These are phyloP conservation scores for Thalassiosira allenii DNA, from an alignment of 352 stramenopile genomes.

Conservation along the genomic window DNA sequence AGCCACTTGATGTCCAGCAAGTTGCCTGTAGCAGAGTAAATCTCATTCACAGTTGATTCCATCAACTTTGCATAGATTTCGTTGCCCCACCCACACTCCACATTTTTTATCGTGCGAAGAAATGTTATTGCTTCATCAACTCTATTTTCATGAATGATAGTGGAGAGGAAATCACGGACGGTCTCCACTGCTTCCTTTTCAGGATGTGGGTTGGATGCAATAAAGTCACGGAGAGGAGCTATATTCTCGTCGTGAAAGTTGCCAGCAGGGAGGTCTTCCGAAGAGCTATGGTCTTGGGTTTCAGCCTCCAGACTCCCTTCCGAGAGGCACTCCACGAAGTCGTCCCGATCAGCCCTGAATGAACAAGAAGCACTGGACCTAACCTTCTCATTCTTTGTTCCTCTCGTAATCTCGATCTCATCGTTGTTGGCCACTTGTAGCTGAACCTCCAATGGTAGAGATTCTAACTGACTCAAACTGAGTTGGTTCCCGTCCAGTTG, in stretches of 20 bases:
- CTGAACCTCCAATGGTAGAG: conserved; percentile 76
- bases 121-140: conserved; percentile 56
- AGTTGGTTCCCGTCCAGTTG: conserved; percentile 28
- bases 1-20: conserved; percentile 49
- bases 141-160: conserved; percentile 46
- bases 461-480: conserved; percentile 72
- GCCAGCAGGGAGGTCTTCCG: neutral
- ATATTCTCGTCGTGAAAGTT: conserved; percentile 59
- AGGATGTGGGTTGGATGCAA: conserved; percentile 50
- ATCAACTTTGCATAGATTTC: conserved; percentile 43
- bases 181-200: conserved; percentile 21
- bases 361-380: conserved; percentile 5
- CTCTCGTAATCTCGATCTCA: conserved; percentile 52
- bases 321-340: too few species aligned
- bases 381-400: conserved; percentile 17
- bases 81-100: conserved; percentile 47
- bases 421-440: conserved; percentile 82
- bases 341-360: conserved; percentile 16
- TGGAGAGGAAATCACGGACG: conserved; percentile 49
- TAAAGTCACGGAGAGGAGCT: conserved; percentile 52
- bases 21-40: conserved; percentile 28
- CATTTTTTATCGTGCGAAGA: conserved; percentile 60
- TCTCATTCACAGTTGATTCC: conserved; percentile 32
- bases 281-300: neutral
- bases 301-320: conserved; percentile 9